Evolutionary conservation across 257 asterid genomes (phyloP), one percentile per base, ranked within the genome.

Genomic region (Fraxinus anomala): DNA sequence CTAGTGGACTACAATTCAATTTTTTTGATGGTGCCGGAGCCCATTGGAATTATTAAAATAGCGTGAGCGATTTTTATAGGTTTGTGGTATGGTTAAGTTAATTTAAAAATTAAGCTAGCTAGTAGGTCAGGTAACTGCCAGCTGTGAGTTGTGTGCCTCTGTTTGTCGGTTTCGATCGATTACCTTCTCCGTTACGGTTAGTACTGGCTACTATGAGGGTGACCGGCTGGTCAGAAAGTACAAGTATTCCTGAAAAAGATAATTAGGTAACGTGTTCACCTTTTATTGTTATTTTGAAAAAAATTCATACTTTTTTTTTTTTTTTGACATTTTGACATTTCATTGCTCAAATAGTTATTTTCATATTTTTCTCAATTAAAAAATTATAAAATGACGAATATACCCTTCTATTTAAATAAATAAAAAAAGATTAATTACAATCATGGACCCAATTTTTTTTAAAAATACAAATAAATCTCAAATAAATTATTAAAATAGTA

Each of bases 81-180:
- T 13, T 12, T 12, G 28, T 13, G 13, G 40, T 69, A 30, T 13
- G 6, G 26, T 68, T 76, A 1, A 37, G 36, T 19, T 54, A 54
- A 51, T 17, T 16, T 49, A 33, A 16, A 71, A 44, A 19, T 6
- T 59, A 14, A 31, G 16, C 39, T 73, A 61, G 76, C 31, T 69
- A 8, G 61, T n/a, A 34, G 70, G 80, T 68, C 76, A n/a, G 70
- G 71, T 69, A 69, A 77, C 80, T 51, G 80, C 70, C 75, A 68
- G 59, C 56, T 77, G 75, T 67, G 75, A n/a, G 9, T 63, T 37
- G 37, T 63, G 79, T 40, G 70, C 26, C 12, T 14, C 73, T 40
- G 73, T 40, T 76, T 66, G 79, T 67, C 74, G 49, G 67, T 68
- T 77, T 26, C 12, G 17, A 33, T 23, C 5, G 24, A 75, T 77